Evolutionary conservation across 768 basidiomycete species (phyloP), one percentile per base, ranked within the genome.

Genomic region (Lactarius evosmus): DNA sequence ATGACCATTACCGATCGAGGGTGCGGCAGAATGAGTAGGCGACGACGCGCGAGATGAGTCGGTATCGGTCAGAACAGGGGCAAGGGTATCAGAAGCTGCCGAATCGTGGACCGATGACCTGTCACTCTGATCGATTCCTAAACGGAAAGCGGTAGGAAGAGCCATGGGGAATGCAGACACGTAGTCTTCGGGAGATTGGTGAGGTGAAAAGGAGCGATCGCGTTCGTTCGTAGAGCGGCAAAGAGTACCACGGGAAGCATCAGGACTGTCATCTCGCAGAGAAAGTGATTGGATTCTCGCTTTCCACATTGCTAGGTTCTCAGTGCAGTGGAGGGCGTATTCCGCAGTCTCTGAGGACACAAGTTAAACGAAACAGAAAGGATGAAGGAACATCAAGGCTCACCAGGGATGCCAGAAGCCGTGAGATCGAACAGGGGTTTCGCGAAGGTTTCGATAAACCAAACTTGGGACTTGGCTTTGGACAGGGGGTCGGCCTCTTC

Each of bases 381-480:
- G 52, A 7, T 41, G 19, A 14, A n/a, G 36, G 32, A 34, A 38
- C 16, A 29, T n/a, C 58, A 69, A 67, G 70, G 64, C 83, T 69
- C 69, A 91, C 91, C 85, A 56, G 93, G 91, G 55, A 97, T 79
- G 25, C 85, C 89, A 52, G 77, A 78, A 4, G 87, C 80, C 3
- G 88, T 86, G 44, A 92, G 76, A 66, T 91, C 85, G 62, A 97
- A 85, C 27, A 99, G 78, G 1, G 96, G 96, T 70, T 85, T 84
- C 49, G 88, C 90, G 72, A 92, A 98, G 3, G 80, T 79, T 59
- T 82, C 83, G 68, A 94, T 90, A 75, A 99, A 99, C 69, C 86
- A 94, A 19, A 98, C 85, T 74, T 99, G 97, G 2, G 86, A 86
- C 66, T 84, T 81, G 30, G 90, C 93, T 74, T 91, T 89, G 51